Conservation (phyloP, 345 rosid genomes). For the Pistacia atlantica region DNA sequence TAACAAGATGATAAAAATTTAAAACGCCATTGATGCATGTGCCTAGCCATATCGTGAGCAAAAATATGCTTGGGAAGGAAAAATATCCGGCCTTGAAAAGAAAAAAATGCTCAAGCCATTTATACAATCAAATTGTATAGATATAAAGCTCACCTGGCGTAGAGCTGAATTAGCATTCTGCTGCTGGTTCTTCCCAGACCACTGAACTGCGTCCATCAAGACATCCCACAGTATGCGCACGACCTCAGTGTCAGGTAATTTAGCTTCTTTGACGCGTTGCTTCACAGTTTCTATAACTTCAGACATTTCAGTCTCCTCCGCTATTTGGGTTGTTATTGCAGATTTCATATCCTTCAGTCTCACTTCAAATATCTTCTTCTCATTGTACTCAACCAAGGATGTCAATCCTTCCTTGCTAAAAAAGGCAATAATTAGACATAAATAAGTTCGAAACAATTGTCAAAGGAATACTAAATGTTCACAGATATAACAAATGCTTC, state of each 20-base stretch:
- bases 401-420: slow-evolving; percentile 85
- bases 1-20: background rate
- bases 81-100: background rate
- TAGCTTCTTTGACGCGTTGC: slow-evolving; percentile 80
- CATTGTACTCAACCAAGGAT: slow-evolving; percentile 88
- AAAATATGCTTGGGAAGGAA: background rate
- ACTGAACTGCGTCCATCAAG: slow-evolving; percentile 97
- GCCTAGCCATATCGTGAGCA: background rate
- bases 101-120: background rate
- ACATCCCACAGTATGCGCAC: slow-evolving; percentile 92
- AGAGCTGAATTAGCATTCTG: slow-evolving; percentile 88
- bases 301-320: slow-evolving; percentile 67
- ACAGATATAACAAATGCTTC: background rate
- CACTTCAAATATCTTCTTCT: slow-evolving; percentile 89
- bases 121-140: background rate
- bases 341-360: slow-evolving; percentile 88
- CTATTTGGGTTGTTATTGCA: slow-evolving; percentile 75
- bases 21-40: background rate
- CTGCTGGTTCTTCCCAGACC: slow-evolving; percentile 99
- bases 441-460: slow-evolving; percentile 9
- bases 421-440: slow-evolving; percentile 21
- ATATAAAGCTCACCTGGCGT: slow-evolving; percentile 59
- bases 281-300: slow-evolving; percentile 87
- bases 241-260: slow-evolving; percentile 74
- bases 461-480: background rate